These are phyloP conservation scores for Populus euphratica DNA, from an alignment of 345 rosid genomes.

Conservation along the genomic window DNA sequence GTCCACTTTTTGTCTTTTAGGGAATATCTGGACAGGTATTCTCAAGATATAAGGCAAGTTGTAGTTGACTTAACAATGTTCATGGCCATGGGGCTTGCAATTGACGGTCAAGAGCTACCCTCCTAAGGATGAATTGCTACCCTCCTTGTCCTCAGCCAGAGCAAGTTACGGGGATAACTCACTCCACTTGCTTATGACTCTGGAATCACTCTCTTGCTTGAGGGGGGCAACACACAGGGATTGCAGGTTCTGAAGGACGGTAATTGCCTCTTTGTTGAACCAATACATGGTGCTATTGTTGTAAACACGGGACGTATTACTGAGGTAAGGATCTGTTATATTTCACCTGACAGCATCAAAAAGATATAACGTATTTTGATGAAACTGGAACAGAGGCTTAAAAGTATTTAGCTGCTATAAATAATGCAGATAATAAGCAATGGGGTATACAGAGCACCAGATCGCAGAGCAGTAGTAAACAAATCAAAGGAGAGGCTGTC, in stretches of 20 bases:
- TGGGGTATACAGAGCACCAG: slow-evolving; percentile 23
- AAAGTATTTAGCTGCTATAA: neutral
- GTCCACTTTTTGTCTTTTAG: too few species aligned
- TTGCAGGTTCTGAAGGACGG: slow-evolving; percentile 23
- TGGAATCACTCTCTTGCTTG: slow-evolving; percentile 23
- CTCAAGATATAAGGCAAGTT: too few species aligned
- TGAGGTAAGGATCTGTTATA: neutral
- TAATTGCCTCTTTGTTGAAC: slow-evolving; percentile 19
- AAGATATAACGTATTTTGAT: too few species aligned
- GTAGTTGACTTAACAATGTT: too few species aligned
- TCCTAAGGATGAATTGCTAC: slow-evolving; percentile 18
- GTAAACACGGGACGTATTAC: slow-evolving; percentile 25
- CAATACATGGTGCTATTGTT: slow-evolving; percentile 19
- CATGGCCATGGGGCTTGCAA: too few species aligned
- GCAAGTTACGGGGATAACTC: slow-evolving; percentile 3
- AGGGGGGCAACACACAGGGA: slow-evolving; percentile 15
- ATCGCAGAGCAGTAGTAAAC: slow-evolving; percentile 25
- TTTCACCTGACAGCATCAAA: too few species aligned
- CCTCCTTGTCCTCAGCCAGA: slow-evolving; percentile 27
- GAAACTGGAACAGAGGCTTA: too few species aligned
- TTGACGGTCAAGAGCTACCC: too few species aligned
- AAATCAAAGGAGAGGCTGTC: slow-evolving; percentile 27
- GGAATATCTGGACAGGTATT: too few species aligned
- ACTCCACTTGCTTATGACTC: slow-evolving; percentile 22
- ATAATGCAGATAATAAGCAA: slow-evolving; percentile 27